Base-by-base conservation (phyloP, 345 rosid species). In the Brassica carinata region DNA sequence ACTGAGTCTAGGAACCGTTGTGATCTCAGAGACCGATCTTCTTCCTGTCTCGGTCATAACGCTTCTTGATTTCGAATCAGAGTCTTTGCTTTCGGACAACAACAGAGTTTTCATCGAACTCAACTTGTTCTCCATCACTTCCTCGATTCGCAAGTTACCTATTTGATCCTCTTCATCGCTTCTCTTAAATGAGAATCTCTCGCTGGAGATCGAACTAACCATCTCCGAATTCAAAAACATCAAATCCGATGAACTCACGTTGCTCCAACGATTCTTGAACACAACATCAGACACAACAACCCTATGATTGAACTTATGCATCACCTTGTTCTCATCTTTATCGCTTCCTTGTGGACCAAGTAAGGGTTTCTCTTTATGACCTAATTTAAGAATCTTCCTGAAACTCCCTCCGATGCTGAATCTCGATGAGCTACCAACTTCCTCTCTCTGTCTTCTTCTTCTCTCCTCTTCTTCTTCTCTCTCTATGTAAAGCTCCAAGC, bases 221-320 rank as follows among this genome's bases (percentile, higher is more conserved):
- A 95, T 83, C 74, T 95, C 97, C 0, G 92, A 87, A 18, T 88
- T 90, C 85, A 93, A 66, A 80, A 84, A 85, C 92, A 93, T 87
- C 48, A 93, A 64, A 75, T 93, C 98, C 2, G 99, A 93, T 2
- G 93, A 88, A 75, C 90, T 93, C 65, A 91, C 96, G 67, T 80
- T 88, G 83, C 99, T 95, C 99, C 99, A 95, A 26, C 99, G 75
- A 65, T 86, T 88, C 87, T 93, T 87, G 74, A 91, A 80, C 29
- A 87, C 87, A n/a, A 88, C 83, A 77, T 91, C 97, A 0, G 99
- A 89, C 23, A 89, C 79, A n/a, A 93, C 29, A 58, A 95, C 88
- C 83, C 81, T 87, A 74, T 93, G 98, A 27, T 91, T 89, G 76
- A 84, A 81, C 77, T 87, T 91, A 74, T 90, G 92, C 73, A 90